A percentile compares a stretch with the other conserved stretches of the same genome.
Conservation (phyloP, 1,139 yeast genomes). For the Neolecta irregularis region DNA sequence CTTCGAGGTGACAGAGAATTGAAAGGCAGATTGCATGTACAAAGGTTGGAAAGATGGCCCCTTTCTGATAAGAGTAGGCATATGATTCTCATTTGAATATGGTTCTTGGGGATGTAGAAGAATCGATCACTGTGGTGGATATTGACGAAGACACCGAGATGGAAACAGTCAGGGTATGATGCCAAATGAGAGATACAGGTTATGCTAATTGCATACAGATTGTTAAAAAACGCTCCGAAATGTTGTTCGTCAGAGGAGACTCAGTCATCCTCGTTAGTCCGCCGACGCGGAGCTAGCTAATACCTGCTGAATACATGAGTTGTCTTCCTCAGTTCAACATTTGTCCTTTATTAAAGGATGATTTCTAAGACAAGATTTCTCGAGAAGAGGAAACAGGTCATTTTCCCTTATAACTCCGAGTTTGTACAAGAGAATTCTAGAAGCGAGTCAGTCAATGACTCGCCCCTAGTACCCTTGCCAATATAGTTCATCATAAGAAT, state of each 20-base stretch:
- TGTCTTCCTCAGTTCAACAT: too few relatives aligned
- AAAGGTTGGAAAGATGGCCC: slow-evolving; percentile 16
- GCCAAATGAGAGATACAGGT: background rate
- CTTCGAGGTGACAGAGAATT: slow-evolving; percentile 93
- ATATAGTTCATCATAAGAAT: too few relatives aligned
- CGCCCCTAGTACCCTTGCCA: too few relatives aligned
- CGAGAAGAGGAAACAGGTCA: too few relatives aligned
- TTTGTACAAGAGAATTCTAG: too few relatives aligned
- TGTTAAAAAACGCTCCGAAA: slow-evolving; percentile 54
- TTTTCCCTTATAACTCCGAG: too few relatives aligned
- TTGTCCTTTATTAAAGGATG: too few relatives aligned
- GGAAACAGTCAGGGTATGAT: slow-evolving; percentile 28
- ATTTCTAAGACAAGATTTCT: too few relatives aligned
- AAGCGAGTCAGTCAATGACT: too few relatives aligned
- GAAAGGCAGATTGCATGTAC: slow-evolving; percentile 66
- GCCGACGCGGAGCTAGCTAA: too few relatives aligned
- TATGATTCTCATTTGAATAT: slow-evolving; percentile 33
- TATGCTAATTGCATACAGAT: slow-evolving; percentile 21
- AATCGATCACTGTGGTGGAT: slow-evolving; percentile 49
- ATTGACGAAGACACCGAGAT: slow-evolving; percentile 24
- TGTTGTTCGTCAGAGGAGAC: slow-evolving; percentile 58
- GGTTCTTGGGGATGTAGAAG: slow-evolving; percentile 86
- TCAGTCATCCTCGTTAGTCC: slow-evolving; percentile 10
- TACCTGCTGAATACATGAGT: too few relatives aligned
- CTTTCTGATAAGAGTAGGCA: slow-evolving; percentile 7